These are phyloP conservation scores for Populus hybrid DNA, from an alignment of 441 rosid species.

Conservation along the genomic window DNA sequence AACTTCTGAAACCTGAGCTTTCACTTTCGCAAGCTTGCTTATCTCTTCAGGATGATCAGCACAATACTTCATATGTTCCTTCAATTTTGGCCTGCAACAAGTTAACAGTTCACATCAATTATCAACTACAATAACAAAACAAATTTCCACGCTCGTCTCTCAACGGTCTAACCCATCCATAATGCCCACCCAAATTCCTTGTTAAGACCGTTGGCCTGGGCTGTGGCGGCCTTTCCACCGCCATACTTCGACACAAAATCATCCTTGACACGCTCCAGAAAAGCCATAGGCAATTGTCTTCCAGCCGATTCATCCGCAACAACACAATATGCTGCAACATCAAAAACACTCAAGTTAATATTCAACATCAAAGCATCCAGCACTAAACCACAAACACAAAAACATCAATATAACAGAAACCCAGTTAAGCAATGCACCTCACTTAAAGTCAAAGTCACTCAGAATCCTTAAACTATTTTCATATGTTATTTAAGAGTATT, in stretches of 20 bases:
- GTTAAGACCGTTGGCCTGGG: slow-evolving; percentile 63
- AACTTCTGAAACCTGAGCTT: slow-evolving; percentile 38
- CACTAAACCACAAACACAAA: not conserved
- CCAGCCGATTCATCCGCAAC: slow-evolving; percentile 89
- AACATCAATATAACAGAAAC: not conserved
- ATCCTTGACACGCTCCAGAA: slow-evolving; percentile 79
- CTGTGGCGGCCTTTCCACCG: slow-evolving; percentile 72
- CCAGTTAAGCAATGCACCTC: not conserved
- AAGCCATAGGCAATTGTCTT: slow-evolving; percentile 84
- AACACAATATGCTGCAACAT: slow-evolving; percentile 71
- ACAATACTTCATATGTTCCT: slow-evolving; percentile 75
- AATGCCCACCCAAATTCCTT: slow-evolving; percentile 95
- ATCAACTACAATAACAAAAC: not conserved
- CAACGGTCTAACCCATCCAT: not conserved
- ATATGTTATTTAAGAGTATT: too few species aligned
- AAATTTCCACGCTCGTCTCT: not conserved
- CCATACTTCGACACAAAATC: slow-evolving; percentile 73
- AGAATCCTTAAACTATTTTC: not conserved
- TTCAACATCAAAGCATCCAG: not conserved
- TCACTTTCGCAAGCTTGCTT: slow-evolving; percentile 54
- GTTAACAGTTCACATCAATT: not conserved
- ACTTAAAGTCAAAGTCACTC: not conserved
- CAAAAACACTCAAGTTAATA: not conserved
- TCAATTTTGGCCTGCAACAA: slow-evolving; percentile 49
- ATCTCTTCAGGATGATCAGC: slow-evolving; percentile 71